Evolutionary conservation across 2,329 filamentous ascomycete genomes (phyloP).

Genomic region (Talaromyces sp.): DNA sequence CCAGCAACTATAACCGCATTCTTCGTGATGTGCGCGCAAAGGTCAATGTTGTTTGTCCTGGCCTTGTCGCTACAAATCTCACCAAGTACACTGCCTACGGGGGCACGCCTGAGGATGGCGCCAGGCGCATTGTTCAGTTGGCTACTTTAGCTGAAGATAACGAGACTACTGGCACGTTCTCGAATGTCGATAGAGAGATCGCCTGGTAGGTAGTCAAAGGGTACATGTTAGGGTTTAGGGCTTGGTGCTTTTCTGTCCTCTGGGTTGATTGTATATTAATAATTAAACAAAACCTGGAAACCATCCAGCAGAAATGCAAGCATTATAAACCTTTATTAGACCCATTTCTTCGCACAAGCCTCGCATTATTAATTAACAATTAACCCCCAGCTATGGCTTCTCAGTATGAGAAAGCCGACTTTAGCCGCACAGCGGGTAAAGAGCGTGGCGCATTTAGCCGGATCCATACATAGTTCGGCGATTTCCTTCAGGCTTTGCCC

Average conservation of each 20-base stretch:
- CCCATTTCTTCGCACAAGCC: background rate
- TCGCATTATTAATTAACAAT: background rate
- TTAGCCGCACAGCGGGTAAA: background rate
- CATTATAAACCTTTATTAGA: too few relatives aligned
- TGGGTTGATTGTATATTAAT: too few relatives aligned
- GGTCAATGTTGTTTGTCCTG: slow-evolving; percentile 8
- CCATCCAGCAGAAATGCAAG: too few relatives aligned
- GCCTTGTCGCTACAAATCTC: slow-evolving; percentile 8
- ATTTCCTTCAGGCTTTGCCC: background rate
- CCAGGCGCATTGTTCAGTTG: slow-evolving; percentile 6
- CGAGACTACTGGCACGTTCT: slow-evolving; percentile 9
- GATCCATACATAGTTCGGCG: background rate
- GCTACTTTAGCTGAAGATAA: slow-evolving; percentile 9
- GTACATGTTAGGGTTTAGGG: background rate
- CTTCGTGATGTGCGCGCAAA: slow-evolving; percentile 4
- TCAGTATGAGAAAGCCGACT: background rate
- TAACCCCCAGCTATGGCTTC: background rate
- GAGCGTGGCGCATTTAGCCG: background rate
- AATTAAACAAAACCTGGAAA: too few relatives aligned
- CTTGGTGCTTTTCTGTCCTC: background rate
- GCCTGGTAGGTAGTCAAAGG: background rate
- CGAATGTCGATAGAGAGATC: slow-evolving; percentile 2
- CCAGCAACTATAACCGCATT: slow-evolving; percentile 7
- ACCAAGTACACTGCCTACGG: background rate
- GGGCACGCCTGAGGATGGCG: slow-evolving; percentile 2